phyloP scores from a whole-genome alignment of 805 yeast genomes.

The Yarrowia yakushimensis region DNA sequence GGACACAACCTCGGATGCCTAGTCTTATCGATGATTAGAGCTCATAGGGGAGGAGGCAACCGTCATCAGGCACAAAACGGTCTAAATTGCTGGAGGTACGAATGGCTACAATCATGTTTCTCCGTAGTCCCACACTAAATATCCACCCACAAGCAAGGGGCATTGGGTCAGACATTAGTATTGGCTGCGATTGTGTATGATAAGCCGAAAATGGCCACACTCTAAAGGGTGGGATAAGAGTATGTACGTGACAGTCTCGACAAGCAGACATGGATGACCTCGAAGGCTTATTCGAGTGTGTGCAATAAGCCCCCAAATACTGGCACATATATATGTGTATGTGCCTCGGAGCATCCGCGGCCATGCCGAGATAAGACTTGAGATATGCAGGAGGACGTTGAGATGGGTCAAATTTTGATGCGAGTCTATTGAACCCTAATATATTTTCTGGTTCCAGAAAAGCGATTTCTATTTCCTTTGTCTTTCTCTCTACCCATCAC shows the following conservation, averaged over 20 bases:
- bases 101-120: too few species aligned
- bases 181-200: slow-evolving; percentile 21
- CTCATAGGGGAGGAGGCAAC: not conserved
- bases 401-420: slow-evolving; percentile 23
- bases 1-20: not conserved
- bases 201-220: slow-evolving; percentile 11
- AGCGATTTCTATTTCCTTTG: not conserved
- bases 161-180: not conserved
- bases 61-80: not conserved
- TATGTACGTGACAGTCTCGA: slow-evolving; percentile 3
- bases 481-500: not conserved
- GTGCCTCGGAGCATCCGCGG: slow-evolving; percentile 3
- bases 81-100: too few species aligned
- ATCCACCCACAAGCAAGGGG: not conserved
- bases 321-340: not conserved
- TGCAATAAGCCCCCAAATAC: not conserved
- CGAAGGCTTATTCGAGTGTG: not conserved
- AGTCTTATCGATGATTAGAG: not conserved
- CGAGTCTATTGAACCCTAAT: slow-evolving; percentile 21
- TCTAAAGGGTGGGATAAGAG: slow-evolving; percentile 13
- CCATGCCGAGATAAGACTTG: slow-evolving; percentile 19
- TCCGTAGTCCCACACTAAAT: not conserved
- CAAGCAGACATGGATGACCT: not conserved
- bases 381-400: slow-evolving; percentile 17
- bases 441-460: slow-evolving; percentile 11